A percentile compares a stretch with the other conserved stretches of the same genome.
These are phyloP conservation scores for Coix lacrymajobi DNA, from an alignment of 176 grass and related monocot species.

Conservation along the genomic window DNA sequence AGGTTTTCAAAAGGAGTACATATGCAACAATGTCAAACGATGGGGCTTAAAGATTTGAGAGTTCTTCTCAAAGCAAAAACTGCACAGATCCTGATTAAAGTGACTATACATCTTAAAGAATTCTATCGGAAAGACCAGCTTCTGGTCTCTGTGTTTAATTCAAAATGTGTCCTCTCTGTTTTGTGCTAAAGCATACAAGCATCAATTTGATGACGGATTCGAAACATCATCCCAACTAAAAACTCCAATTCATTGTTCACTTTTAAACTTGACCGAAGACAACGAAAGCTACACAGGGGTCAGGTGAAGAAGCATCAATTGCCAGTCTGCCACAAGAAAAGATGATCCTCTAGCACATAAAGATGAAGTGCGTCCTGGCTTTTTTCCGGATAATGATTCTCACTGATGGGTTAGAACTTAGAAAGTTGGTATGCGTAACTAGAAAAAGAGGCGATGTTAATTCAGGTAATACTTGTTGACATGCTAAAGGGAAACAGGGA, in stretches of 20 bases:
- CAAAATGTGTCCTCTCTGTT: neutral
- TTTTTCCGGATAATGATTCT: constrained; percentile 42
- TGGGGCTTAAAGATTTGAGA: constrained; percentile 2
- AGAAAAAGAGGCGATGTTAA: constrained; percentile 25
- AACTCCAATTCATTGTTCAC: neutral
- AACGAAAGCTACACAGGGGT: neutral
- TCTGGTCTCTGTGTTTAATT: neutral
- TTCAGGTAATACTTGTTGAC: constrained; percentile 32
- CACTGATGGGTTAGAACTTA: constrained; percentile 42
- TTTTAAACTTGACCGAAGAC: too few relatives aligned
- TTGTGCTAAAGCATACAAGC: neutral
- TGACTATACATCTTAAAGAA: neutral
- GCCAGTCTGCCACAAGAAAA: constrained; percentile 14
- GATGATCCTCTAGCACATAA: constrained; percentile 31
- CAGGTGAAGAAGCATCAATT: constrained; percentile 17
- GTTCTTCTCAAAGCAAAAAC: neutral
- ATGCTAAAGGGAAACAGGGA: constrained; percentile 33
- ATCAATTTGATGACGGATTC: neutral
- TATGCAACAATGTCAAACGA: neutral
- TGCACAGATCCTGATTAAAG: constrained; percentile 1
- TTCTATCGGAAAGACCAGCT: neutral
- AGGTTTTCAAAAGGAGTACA: neutral
- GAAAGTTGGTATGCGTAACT: constrained; percentile 45
- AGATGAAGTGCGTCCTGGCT: constrained; percentile 34
- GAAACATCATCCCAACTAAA: neutral